Evolutionary conservation across 495 filamentous ascomycete genomes (phyloP).

Genomic region (Penicillium pulvis): DNA sequence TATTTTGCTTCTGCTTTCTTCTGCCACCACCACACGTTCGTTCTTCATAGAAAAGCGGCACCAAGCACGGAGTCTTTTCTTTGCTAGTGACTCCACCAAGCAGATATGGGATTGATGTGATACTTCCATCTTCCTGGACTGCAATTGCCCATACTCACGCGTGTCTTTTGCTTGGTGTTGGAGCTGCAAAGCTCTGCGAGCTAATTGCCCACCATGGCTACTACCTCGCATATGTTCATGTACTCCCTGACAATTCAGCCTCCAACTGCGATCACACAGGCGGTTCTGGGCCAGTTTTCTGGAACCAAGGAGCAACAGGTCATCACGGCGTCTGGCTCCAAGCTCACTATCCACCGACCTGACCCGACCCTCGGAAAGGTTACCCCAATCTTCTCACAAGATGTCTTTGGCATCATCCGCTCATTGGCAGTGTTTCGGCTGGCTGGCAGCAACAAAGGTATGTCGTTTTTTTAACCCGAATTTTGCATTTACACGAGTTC

Average conservation of each 20-base stretch:
- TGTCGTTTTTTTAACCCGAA: conserved; percentile 46
- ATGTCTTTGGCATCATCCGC: conserved; percentile 94
- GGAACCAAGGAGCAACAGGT: conserved; percentile 97
- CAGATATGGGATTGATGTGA: conserved; percentile 48
- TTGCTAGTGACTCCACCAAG: conserved; percentile 21
- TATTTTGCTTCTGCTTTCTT: conserved; percentile 15
- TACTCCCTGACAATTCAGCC: conserved; percentile 94
- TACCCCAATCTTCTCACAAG: conserved; percentile 79
- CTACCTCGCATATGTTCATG: conserved; percentile 96
- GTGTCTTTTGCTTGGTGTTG: neutral
- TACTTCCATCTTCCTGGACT: conserved; percentile 31
- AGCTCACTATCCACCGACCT: conserved; percentile 82
- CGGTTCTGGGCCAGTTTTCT: conserved; percentile 89
- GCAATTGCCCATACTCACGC: conserved; percentile 28
- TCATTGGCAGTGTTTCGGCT: conserved; percentile 84
- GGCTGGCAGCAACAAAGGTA: conserved; percentile 96
- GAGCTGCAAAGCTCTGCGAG: conserved; percentile 14
- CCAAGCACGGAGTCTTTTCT: conserved; percentile 19
- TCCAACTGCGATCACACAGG: conserved; percentile 83
- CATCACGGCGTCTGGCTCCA: conserved; percentile 87
- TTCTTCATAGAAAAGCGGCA: conserved; percentile 1
- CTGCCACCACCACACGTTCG: conserved; percentile 6
- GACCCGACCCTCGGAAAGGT: conserved; percentile 85
- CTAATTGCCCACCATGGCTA: conserved; percentile 74
- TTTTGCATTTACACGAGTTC: conserved; percentile 56